A percentile compares a stretch with the other conserved stretches of the same genome.
These are phyloP conservation scores for Colletotrichum abscissum DNA, from an alignment of 2,329 filamentous ascomycete genomes.

Conservation along the genomic window DNA sequence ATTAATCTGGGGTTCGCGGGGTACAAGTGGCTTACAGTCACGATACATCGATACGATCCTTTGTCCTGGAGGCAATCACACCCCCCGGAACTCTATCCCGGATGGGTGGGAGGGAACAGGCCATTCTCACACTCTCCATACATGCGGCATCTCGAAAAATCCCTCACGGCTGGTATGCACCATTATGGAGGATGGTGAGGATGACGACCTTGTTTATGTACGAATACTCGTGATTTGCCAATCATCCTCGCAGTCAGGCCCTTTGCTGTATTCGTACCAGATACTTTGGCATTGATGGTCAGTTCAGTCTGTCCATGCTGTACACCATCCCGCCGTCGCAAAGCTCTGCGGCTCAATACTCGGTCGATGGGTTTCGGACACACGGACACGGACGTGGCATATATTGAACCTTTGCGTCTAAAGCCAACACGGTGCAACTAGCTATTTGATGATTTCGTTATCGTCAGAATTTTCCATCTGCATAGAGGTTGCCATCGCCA, in stretches of 20 bases:
- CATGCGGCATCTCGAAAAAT: conserved; percentile 22
- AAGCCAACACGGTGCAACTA: background rate
- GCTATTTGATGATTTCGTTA: background rate
- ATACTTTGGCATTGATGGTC: background rate
- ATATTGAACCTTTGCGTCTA: background rate
- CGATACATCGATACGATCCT: conserved; percentile 4
- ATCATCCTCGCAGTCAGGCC: background rate
- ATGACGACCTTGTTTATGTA: conserved; percentile 4
- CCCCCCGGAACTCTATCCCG: conserved; percentile 13
- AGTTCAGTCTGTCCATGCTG: background rate
- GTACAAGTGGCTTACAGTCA: conserved; percentile 15
- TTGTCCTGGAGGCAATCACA: conserved; percentile 25
- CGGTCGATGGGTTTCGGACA: background rate
- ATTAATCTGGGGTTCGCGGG: conserved; percentile 23
- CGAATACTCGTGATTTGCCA: background rate
- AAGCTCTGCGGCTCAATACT: conserved; percentile 24
- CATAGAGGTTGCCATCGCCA: background rate
- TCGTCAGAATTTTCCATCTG: background rate
- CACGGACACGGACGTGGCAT: background rate
- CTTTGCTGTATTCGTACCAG: background rate
- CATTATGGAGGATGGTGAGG: conserved; percentile 14
- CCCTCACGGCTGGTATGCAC: conserved; percentile 22
- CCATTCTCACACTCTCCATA: conserved; percentile 4
- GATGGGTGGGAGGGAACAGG: conserved; percentile 1
- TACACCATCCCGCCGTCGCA: background rate